Base-by-base conservation (phyloP, 805 yeast species). In the Lipomyces orientalis region DNA sequence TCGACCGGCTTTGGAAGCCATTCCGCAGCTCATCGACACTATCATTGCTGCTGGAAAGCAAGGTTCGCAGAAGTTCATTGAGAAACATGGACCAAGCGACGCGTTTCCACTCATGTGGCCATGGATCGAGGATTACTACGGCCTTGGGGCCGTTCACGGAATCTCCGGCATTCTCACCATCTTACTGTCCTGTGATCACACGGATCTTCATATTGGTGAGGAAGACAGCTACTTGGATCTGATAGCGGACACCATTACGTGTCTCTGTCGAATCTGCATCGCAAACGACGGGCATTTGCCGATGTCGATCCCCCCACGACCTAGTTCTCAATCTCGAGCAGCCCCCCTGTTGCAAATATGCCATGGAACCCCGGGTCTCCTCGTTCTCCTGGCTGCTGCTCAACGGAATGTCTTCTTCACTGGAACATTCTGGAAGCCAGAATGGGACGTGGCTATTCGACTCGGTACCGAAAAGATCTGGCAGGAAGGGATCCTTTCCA, bases 401-500 rank as follows among this genome's bases (percentile, higher is more conserved):
- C 19, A 31, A 16, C 19, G 8, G 2, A 16, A 52, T 22, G 8
- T 2, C 34, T 14, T n/a, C n/a, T 31, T 52, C 55, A 52, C 55
- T 10, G 7, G 29, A 12, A 0, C 19, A 5, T 52, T 52, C 55
- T 52, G 55, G 55, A 29, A 52, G 34, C 55, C 55, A 4, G 55
- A 52, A 8, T 52, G 55, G 34, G 55, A 52, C 34, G 55, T n/a
- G 55, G 35, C 55, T 7, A 25, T 52, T 31, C 55, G 34, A 10
- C 55, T 52, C 10, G 55, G 29, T 22, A 52, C 55, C 22, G 55
- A 52, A 14, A 29, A 31, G 8, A 8, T 4, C 19, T 52, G 55
- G 55, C 29, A 52, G 55, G 55, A 52, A 16, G 55, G 55, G 14
- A 29, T 52, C 33, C 55, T 52, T 12, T 52, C 55, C 12, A 52